Evolutionary conservation across 2,329 filamentous ascomycete genomes (phyloP), one percentile per base, ranked within the genome.

Genomic region (Penicillium oxalicum): DNA sequence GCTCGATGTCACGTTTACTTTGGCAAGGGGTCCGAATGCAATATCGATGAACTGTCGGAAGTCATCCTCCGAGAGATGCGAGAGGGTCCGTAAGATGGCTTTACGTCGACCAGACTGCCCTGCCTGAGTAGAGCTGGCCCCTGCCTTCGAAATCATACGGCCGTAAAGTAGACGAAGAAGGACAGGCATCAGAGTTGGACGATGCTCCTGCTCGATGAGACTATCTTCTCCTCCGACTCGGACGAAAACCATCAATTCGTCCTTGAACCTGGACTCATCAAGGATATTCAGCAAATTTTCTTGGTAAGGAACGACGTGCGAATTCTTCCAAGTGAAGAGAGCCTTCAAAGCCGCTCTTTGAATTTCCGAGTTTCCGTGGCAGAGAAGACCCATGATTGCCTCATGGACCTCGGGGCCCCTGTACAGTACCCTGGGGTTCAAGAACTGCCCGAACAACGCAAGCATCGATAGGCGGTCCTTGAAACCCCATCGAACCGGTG

Each of bases 231-330:
- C 63, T 13, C 87, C 84, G 12, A 86, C 80, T 61, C 89, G 86
- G 45, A 98, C 79, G 55, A 98, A 86, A 4, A 93, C 82, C 0
- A 89, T 86, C n/a, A 98, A 78, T 65, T 97, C 91, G 61, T 97
- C 93, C 62, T 90, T 88, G 71, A 97, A 95, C 42, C 88, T 81
- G 25, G 87, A 84, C 54, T 97, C 93, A 57, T 98, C 93, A 7
- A 97, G 79, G 2, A 98, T 76, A 59, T 89, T 91, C 53, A 89
- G 79, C 25, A 98, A 71, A 58, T 91, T 88, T 58, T 96, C 90
- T 60, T 90, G 82, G 62, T 97, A 95, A 0, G 83, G 78, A 51
- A 78, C 79, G 43, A 98, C 76, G 7, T 79, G 82, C 2, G 84
- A 77, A 49, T 87, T 81, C 66, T 95, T 97, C 91, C 93, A 98